A percentile compares a stretch with the other conserved stretches of the same genome.
These are phyloP conservation scores for Rhytidiadelphus loreus DNA, from an alignment of 225 moss, liverwort and hornwort genomes.

Conservation along the genomic window DNA sequence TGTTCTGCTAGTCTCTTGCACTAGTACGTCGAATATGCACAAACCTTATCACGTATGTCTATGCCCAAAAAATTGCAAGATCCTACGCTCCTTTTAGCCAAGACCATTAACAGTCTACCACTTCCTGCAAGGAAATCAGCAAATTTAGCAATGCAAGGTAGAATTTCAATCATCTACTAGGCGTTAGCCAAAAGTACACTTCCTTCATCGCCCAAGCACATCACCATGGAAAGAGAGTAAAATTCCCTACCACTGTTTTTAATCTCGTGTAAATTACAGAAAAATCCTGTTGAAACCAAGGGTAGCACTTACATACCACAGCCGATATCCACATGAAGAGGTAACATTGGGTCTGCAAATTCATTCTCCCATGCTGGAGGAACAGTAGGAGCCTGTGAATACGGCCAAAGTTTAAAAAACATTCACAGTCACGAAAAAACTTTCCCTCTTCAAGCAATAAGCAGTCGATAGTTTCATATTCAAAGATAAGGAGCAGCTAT, in stretches of 20 bases:
- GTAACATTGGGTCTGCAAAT: conserved; percentile 44
- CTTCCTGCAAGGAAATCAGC: conserved; percentile 23
- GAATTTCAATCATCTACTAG: not conserved
- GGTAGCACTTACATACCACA: conserved; percentile 36
- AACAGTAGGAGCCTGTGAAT: conserved; percentile 37
- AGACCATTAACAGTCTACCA: conserved; percentile 65
- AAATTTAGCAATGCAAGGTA: not conserved
- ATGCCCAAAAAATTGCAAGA: conserved; percentile 60
- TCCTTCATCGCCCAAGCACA: not conserved
- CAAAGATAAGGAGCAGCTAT: not conserved
- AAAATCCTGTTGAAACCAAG: not conserved
- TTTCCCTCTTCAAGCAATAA: not conserved
- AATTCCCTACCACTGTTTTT: not conserved
- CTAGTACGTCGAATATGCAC: not conserved
- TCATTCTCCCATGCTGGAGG: conserved; percentile 54
- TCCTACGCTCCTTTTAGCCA: conserved; percentile 53
- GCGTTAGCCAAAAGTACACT: not conserved
- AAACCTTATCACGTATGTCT: conserved; percentile 67
- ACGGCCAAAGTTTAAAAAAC: not conserved
- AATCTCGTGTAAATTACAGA: not conserved
- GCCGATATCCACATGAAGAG: conserved; percentile 78
- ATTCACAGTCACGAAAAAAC: not conserved
- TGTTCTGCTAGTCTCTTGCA: not conserved
- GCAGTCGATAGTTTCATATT: not conserved
- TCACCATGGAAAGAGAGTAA: not conserved